phyloP scores from a whole-genome alignment of 768 basidiomycete genomes.

The Tephrocybe rancida region DNA sequence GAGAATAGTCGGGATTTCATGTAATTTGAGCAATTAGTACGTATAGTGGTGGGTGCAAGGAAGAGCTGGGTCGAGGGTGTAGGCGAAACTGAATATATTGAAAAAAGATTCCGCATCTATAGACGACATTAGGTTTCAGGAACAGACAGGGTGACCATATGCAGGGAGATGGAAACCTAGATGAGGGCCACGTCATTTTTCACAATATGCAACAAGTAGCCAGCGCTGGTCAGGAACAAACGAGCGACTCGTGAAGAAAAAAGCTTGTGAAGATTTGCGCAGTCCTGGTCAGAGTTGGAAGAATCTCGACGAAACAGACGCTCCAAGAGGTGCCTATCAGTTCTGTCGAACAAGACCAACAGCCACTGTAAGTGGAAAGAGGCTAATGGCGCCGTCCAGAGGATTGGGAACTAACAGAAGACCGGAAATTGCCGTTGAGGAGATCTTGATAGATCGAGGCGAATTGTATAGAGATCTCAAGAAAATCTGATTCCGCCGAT shows the following conservation, averaged over 20 bases:
- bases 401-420: constrained; percentile 12
- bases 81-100: too few relatives aligned
- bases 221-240: constrained; percentile 13
- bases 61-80: too few relatives aligned
- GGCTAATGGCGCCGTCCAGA: too few relatives aligned
- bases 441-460: constrained; percentile 20
- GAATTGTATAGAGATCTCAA: constrained; percentile 21
- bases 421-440: constrained; percentile 15
- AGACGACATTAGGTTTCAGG: background rate
- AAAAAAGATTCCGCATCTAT: too few relatives aligned
- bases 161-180: too few relatives aligned
- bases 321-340: too few relatives aligned
- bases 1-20: background rate
- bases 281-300: constrained; percentile 4
- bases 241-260: constrained; percentile 6
- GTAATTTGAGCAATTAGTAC: too few relatives aligned
- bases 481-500: constrained; percentile 50
- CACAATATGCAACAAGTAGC: too few relatives aligned
- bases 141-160: background rate
- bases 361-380: too few relatives aligned
- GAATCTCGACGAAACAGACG: too few relatives aligned
- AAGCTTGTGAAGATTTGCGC: constrained; percentile 20
- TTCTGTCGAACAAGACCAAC: too few relatives aligned
- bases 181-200: background rate
- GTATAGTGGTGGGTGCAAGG: too few relatives aligned